A percentile compares a stretch with the other conserved stretches of the same genome.
phyloP scores from a whole-genome alignment of 1,284 basidiomycete genomes.

The Malassezia pachydermatis region DNA sequence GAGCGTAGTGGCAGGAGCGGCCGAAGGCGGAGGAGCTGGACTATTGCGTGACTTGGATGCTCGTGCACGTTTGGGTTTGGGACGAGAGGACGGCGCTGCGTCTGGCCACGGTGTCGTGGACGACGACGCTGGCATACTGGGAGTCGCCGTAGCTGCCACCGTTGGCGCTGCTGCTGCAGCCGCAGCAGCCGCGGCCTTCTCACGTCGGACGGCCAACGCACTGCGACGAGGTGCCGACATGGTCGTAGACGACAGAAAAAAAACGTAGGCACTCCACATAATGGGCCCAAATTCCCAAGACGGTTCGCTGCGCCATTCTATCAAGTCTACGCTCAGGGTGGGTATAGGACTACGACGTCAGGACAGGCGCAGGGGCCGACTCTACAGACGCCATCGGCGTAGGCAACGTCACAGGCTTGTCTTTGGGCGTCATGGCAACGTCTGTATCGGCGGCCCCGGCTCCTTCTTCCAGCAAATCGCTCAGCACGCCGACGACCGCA shows the following conservation, averaged over 20 bases:
- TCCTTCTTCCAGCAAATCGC: constrained; percentile 34
- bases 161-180: background rate
- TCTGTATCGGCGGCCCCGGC: background rate
- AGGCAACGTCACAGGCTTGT: too few relatives aligned
- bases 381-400: background rate
- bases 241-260: background rate
- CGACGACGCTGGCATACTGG: background rate
- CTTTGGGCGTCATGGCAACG: too few relatives aligned
- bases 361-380: background rate
- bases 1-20: too few relatives aligned
- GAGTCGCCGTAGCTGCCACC: background rate
- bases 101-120: background rate
- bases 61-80: too few relatives aligned
- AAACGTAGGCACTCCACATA: background rate
- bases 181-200: constrained; percentile 7
- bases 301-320: background rate
- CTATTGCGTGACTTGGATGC: too few relatives aligned
- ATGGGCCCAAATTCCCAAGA: background rate
- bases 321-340: too few relatives aligned
- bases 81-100: background rate
- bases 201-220: constrained; percentile 18
- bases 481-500: constrained; percentile 39
- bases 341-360: too few relatives aligned
- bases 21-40: too few relatives aligned
- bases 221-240: constrained; percentile 2